Evolutionary conservation across 2,329 filamentous ascomycete species (phyloP).

Genomic region (Westerdykella ornata): DNA sequence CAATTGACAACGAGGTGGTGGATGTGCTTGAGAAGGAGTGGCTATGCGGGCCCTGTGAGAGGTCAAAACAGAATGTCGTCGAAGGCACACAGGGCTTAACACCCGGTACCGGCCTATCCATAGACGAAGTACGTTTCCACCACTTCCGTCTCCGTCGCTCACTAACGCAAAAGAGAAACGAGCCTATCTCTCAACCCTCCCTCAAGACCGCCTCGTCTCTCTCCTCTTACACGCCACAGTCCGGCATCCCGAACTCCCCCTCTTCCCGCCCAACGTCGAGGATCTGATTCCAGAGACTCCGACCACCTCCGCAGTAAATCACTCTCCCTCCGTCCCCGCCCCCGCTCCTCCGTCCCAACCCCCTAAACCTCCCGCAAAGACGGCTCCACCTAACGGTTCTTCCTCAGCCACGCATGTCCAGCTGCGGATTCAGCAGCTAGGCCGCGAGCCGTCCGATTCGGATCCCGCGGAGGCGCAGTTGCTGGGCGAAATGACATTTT

Average conservation of each 20-base stretch:
- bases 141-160: background rate
- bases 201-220: conserved; percentile 56
- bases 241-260: conserved; percentile 57
- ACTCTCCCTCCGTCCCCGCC: conserved; percentile 6
- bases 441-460: conserved; percentile 16
- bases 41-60: conserved; percentile 59
- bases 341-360: conserved; percentile 8
- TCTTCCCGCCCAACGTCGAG: conserved; percentile 49
- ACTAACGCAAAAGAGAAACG: conserved; percentile 46
- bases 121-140: conserved; percentile 36
- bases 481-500: conserved; percentile 22
- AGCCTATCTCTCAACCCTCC: conserved; percentile 55
- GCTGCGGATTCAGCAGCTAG: conserved; percentile 17
- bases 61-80: conserved; percentile 25
- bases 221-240: conserved; percentile 58
- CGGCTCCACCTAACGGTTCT: conserved; percentile 28
- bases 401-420: background rate
- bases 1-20: conserved; percentile 63
- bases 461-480: conserved; percentile 31
- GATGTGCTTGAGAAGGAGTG: conserved; percentile 61
- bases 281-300: conserved; percentile 16
- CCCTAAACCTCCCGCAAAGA: conserved; percentile 5
- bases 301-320: conserved; percentile 8
- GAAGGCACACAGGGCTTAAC: conserved; percentile 36
- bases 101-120: conserved; percentile 35